Conservation (phyloP, 129 eudicot genomes). For the Ambrosia trifida region DNA sequence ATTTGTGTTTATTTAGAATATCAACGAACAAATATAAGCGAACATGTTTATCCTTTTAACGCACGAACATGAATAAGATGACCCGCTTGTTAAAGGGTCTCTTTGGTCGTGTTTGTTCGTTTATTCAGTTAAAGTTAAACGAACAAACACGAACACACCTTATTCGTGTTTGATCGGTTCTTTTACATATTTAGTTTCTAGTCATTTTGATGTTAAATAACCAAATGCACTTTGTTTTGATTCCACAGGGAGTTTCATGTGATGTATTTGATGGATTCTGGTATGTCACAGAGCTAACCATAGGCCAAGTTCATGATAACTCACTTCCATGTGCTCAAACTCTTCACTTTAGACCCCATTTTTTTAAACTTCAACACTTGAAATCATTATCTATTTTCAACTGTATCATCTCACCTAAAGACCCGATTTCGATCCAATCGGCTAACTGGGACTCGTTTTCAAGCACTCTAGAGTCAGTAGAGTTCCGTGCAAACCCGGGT, state of each 20-base stretch:
- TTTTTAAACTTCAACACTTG: slow-evolving; percentile 62
- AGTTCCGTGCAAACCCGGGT: slow-evolving; percentile 68
- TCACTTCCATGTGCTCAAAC: slow-evolving; percentile 66
- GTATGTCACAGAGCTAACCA: slow-evolving; percentile 69
- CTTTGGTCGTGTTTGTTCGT: no score
- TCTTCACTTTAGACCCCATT: slow-evolving; percentile 53
- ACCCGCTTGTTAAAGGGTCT: no score
- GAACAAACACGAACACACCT: no score
- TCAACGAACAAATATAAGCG: no score
- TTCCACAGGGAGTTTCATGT: slow-evolving; percentile 81
- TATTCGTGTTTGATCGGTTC: no score
- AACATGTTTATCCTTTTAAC: no score
- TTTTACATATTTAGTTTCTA: background rate
- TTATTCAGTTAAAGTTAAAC: no score
- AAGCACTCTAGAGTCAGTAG: slow-evolving; percentile 52
- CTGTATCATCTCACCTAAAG: slow-evolving; percentile 50
- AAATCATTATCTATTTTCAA: slow-evolving; percentile 70
- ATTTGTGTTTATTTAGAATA: no score
- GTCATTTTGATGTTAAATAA: background rate
- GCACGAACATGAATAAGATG: no score
- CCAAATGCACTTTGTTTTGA: slow-evolving; percentile 10
- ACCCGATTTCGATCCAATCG: slow-evolving; percentile 47
- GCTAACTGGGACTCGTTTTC: slow-evolving; percentile 54
- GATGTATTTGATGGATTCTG: slow-evolving; percentile 75
- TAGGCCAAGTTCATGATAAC: slow-evolving; percentile 82